Conservation (phyloP, 257 asterid genomes). For the Echium plantagineum region DNA sequence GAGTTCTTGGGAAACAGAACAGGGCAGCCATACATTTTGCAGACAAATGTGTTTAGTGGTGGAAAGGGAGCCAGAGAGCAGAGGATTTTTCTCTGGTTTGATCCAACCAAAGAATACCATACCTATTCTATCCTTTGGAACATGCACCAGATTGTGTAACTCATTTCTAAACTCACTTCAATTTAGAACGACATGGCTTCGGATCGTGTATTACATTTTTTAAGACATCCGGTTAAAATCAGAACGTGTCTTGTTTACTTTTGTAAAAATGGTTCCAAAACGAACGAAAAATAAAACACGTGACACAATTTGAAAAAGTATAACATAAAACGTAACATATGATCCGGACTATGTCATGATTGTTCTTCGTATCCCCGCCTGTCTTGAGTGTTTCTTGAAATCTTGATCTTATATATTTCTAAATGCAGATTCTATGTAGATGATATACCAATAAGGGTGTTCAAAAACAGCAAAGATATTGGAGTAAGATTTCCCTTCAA, state of each 20-base stretch:
- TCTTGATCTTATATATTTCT: not conserved
- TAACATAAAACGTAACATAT: not conserved
- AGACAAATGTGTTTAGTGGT: constrained; percentile 7
- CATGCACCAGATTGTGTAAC: not conserved
- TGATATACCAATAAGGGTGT: not conserved
- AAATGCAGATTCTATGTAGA: not conserved
- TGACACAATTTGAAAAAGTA: too few species aligned
- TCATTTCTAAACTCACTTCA: not conserved
- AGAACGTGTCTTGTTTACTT: too few species aligned
- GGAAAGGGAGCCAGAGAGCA: constrained; percentile 9
- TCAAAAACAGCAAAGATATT: constrained; percentile 1
- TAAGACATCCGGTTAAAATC: too few species aligned
- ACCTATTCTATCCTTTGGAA: not conserved
- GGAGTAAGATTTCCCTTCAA: not conserved
- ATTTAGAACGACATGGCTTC: not conserved
- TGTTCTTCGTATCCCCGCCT: too few species aligned
- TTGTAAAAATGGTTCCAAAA: too few species aligned
- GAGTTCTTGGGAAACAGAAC: constrained; percentile 13
- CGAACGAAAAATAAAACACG: too few species aligned
- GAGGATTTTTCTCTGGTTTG: constrained; percentile 6
- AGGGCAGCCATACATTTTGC: constrained; percentile 10
- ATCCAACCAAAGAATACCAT: constrained; percentile 4
- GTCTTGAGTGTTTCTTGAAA: not conserved
- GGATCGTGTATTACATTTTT: too few species aligned
- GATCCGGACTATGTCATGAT: not conserved